Percentiles rank a stretch among this genome's conserved stretches.
phyloP scores from a whole-genome alignment of 192 early-diverging fungal species.

The Chytriomyces sp. region DNA sequence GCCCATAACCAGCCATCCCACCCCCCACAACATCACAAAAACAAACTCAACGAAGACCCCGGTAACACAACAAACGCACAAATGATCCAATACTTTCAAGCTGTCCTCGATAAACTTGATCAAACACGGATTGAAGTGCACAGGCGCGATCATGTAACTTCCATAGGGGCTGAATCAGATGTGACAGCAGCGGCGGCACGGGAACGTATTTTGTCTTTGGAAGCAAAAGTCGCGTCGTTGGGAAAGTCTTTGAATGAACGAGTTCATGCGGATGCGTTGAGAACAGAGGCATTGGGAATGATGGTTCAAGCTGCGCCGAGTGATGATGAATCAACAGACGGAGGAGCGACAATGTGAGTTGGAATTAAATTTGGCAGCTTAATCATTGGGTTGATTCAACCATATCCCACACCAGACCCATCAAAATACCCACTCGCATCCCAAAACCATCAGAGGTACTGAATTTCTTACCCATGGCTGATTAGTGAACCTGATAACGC shows the following conservation, averaged over 20 bases:
- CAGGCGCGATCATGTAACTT: background rate
- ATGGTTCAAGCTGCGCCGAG: background rate
- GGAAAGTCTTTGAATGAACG: constrained; percentile 4
- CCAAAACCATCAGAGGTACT: constrained; percentile 12
- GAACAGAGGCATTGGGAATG: background rate
- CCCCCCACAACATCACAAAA: constrained; percentile 34
- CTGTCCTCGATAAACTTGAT: constrained; percentile 25
- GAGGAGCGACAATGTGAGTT: background rate
- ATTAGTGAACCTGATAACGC: too few relatives aligned
- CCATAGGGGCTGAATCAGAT: background rate
- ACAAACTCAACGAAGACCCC: constrained; percentile 49
- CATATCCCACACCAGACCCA: background rate
- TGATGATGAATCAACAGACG: background rate
- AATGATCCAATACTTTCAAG: constrained; percentile 34
- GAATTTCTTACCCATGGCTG: background rate
- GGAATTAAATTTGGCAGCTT: background rate
- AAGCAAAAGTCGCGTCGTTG: background rate
- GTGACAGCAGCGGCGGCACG: background rate
- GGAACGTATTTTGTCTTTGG: background rate
- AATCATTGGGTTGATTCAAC: constrained; percentile 7
- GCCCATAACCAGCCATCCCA: background rate
- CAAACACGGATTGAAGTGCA: background rate
- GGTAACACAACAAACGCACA: background rate
- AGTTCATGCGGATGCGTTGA: background rate
- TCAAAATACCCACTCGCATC: constrained; percentile 2